Evolutionary conservation across 192 early-diverging fungal species (phyloP), one percentile per base, ranked within the genome.

Genomic region (Coemansia sp.): DNA sequence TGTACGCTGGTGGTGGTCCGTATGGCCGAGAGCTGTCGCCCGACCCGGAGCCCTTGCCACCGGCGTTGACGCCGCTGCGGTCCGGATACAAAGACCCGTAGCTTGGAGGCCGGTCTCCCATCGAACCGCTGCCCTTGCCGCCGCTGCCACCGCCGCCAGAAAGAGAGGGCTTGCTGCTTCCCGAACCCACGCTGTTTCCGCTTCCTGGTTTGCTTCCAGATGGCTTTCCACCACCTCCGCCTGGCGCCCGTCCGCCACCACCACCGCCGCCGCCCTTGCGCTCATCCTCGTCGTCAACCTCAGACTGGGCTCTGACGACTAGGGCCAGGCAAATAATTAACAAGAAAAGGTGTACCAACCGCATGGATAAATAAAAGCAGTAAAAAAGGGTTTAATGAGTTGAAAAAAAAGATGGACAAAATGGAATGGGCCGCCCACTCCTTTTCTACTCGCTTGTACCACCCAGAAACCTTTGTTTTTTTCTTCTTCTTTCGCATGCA

Each of bases 41-140:
- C 4, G 58, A 26, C 19, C 80, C 80, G 3, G 39, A 8, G n/a
- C 68, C 62, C 9, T 66, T 55, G 10, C 75, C 80, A n/a, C 80
- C 75, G 28, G 75, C 80, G 47, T 72, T 74, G 52, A 63, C 68
- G 1, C 72, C 72, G 28, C 35, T 30, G 59, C 74, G 74, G 53
- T 64, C 40, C 3, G 79, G 79, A 52, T 64, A 82, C 16, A 82
- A 52, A 38, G 69, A 73, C 4, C 68, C 74, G 49, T 82, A 82
- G 66, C 74, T 76, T 16, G 79, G 79, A 5, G 79, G 79, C 0
- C 64, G 57, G 75, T 82, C 79, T 10, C 79, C 74, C 13, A 64
- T 61, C 2, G 71, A 28, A 14, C 79, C 74, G 3, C 58, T 66
- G 58, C 79, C 79, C 59, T 61, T 61, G n/a, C 38, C 33, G 38